Base-by-base conservation (phyloP, 768 basidiomycete genomes). In the Udeniomyces megalosporus region DNA sequence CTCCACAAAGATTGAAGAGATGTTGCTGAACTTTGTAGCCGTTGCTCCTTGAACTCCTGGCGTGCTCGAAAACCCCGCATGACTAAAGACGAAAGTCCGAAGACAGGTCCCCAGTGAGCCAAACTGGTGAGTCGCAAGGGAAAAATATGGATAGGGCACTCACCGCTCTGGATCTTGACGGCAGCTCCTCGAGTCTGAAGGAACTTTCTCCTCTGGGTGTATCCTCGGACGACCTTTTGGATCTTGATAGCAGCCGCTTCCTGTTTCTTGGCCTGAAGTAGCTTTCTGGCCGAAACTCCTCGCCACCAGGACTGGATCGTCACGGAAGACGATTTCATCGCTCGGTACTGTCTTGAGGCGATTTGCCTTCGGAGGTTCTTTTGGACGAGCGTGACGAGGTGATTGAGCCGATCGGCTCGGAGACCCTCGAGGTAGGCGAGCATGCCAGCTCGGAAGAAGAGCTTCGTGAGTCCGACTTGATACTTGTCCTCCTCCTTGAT, bases 371-470 rank as follows among this genome's bases (percentile, higher is more conserved):
- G 82, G 78, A 97, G 85, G 74, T 97, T 96, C 82, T 97, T 97
- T 77, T 97, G 95, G 2, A 99, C 85, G 56, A 95, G 81, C 14
- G 91, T 95, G 65, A 92, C 89, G 75, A 99, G 81, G 24, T 83
- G 78, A 71, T 93, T 92, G 58, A 97, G 80, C 63, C 87, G 80
- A 64, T 86, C 83, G 7, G 90, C 84, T 45, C 95, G 86, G 60
- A 92, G 78, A 17, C 88, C 82, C 75, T 99, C 95, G 49, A 99
- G 79, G 6, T 86, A 86, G 29, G 95, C 93, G 60, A 99, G 84
- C 90, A 97, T 96, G 66, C 95, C 95, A 14, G 95, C 92, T 64
- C 95, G 83, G 80, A 99, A 97, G 77, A 99, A 99, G 68, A 99
- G 96, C 76, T 99, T 99, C 29, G 88, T 97, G 31, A 91, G 79